Conservation (phyloP, 1,139 yeast genomes). For the Sugiyamaella xylanicola region DNA sequence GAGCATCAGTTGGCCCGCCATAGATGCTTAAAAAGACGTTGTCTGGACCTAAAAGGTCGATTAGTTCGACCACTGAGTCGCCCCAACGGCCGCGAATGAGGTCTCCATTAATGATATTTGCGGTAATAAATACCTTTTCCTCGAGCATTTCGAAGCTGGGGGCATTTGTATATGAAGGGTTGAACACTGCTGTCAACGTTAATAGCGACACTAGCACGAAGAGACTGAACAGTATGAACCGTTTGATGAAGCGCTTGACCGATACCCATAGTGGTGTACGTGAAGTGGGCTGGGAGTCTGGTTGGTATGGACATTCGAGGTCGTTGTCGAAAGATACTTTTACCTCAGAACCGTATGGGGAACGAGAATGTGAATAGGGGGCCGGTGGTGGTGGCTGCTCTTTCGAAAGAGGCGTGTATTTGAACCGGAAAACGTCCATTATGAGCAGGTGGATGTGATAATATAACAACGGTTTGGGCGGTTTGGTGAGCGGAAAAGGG, state of each 20-base stretch:
- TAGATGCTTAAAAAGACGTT: conserved; percentile 26
- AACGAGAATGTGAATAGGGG: neutral
- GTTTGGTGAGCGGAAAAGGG: too few species aligned
- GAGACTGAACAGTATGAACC: neutral
- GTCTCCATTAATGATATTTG: conserved; percentile 24
- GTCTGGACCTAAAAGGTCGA: conserved; percentile 24
- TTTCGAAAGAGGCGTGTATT: neutral
- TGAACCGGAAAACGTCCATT: neutral
- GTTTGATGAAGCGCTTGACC: conserved; percentile 5
- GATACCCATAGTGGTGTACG: conserved; percentile 5
- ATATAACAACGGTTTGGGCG: neutral
- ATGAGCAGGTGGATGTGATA: neutral
- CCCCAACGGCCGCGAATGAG: conserved; percentile 26
- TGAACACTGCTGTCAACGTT: conserved; percentile 20
- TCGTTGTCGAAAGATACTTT: conserved; percentile 14
- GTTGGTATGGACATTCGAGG: neutral
- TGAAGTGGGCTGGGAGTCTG: neutral
- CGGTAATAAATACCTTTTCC: conserved; percentile 26
- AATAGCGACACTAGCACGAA: conserved; percentile 11
- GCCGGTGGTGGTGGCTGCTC: neutral
- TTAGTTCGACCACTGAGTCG: conserved; percentile 22
- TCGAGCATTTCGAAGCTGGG: conserved; percentile 15
- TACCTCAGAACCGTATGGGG: neutral
- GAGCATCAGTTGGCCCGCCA: conserved; percentile 24
- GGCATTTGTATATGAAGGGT: conserved; percentile 23